Conservation (phyloP, 805 yeast genomes). For the Tetrapisispora namnaoensis region DNA sequence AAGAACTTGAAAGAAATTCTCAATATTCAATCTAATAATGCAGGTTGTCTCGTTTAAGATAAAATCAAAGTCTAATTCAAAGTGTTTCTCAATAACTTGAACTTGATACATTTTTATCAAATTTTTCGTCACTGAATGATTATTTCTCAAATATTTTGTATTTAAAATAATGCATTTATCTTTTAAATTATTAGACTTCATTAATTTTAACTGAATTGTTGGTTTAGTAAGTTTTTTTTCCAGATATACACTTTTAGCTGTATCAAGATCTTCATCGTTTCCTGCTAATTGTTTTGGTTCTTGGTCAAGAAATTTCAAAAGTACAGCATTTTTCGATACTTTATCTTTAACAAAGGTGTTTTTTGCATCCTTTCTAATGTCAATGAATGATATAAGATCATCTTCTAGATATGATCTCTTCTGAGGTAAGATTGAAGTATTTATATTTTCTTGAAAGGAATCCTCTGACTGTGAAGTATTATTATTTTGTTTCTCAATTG, state of each 20-base stretch:
- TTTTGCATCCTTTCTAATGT: slow-evolving; percentile 5
- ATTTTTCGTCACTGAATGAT: slow-evolving; percentile 7
- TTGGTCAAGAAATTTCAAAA: not conserved
- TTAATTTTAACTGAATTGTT: not conserved
- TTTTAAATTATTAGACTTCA: not conserved
- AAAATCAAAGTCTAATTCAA: slow-evolving; percentile 11
- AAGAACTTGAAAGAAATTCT: slow-evolving; percentile 14
- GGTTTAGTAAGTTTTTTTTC: not conserved
- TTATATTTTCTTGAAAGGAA: not conserved
- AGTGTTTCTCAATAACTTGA: slow-evolving; percentile 9
- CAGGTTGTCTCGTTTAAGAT: slow-evolving; percentile 14
- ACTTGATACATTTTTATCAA: slow-evolving; percentile 4
- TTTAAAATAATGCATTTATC: slow-evolving; percentile 7
- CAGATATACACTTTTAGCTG: no score
- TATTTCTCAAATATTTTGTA: slow-evolving; percentile 6
- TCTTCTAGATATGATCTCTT: slow-evolving; percentile 19
- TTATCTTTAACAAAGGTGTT: not conserved
- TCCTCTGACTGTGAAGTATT: not conserved
- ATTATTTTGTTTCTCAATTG: not conserved
- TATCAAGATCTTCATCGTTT: not conserved
- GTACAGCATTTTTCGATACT: not conserved
- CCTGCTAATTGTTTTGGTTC: not conserved
- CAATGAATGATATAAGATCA: slow-evolving; percentile 11
- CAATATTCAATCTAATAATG: slow-evolving; percentile 9
- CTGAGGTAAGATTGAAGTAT: slow-evolving; percentile 14